phyloP scores from a whole-genome alignment of 495 filamentous ascomycete genomes.

The Friedmanniomyces simplex region DNA sequence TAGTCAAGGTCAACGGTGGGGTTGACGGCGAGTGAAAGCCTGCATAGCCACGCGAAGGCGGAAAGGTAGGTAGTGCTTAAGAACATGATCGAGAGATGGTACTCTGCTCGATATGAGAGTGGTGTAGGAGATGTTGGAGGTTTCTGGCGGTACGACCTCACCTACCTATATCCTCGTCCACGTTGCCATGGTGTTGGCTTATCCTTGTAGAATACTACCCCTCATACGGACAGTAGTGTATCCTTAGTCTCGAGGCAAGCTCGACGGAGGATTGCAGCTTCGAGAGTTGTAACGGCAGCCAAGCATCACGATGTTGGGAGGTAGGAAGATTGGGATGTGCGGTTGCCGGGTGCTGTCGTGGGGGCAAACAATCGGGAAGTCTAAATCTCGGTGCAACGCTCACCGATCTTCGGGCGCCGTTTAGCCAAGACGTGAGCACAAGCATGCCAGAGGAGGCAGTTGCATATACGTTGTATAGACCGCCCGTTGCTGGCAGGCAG shows the following conservation, averaged over 20 bases:
- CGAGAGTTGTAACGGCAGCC: too few relatives aligned
- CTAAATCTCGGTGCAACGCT: too few relatives aligned
- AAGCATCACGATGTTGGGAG: too few relatives aligned
- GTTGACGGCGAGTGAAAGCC: slow-evolving; percentile 13
- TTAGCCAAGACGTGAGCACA: too few relatives aligned
- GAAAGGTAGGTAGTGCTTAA: not conserved
- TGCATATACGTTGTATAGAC: too few relatives aligned
- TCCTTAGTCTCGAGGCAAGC: not conserved
- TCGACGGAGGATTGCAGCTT: too few relatives aligned
- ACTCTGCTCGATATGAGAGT: not conserved
- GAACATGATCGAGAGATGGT: not conserved
- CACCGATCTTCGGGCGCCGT: too few relatives aligned
- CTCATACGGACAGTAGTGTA: not conserved
- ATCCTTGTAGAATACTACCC: not conserved
- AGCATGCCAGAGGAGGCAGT: not conserved
- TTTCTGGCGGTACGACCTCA: not conserved
- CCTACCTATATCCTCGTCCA: not conserved
- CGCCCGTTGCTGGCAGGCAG: not conserved
- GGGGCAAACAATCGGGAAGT: too few relatives aligned
- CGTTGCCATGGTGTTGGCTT: not conserved
- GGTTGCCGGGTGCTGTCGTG: too few relatives aligned
- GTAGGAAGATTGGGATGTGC: too few relatives aligned
- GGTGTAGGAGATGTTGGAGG: not conserved
- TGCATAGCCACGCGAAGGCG: not conserved
- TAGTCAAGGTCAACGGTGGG: slow-evolving; percentile 25